A percentile compares a stretch with the other conserved stretches of the same genome.
Conservation (phyloP, 768 basidiomycete species). For the Suillus brevipes region DNA sequence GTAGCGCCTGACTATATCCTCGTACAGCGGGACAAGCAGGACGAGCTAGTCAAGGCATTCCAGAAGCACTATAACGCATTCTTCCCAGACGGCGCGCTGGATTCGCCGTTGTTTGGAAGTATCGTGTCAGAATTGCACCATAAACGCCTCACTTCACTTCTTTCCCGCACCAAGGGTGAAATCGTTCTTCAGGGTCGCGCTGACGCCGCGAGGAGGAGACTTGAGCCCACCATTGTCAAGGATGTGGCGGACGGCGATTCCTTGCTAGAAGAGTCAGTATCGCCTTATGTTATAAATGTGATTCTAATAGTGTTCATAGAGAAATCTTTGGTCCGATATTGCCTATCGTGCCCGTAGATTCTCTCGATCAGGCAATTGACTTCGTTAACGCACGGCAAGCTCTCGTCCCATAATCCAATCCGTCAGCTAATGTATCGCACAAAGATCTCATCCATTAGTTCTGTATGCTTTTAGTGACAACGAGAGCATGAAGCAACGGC, state of each 20-base stretch:
- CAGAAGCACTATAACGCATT: slow-evolving; percentile 45
- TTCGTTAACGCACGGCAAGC: slow-evolving; percentile 54
- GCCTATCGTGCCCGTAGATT: slow-evolving; percentile 59
- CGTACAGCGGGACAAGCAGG: slow-evolving; percentile 41
- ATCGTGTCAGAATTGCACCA: slow-evolving; percentile 59
- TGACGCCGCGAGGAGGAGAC: slow-evolving; percentile 38
- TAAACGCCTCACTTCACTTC: slow-evolving; percentile 50
- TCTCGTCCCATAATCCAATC: background rate
- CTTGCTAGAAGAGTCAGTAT: slow-evolving; percentile 56
- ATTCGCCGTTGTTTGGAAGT: slow-evolving; percentile 43
- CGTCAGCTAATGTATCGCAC: background rate
- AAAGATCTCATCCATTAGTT: slow-evolving; percentile 58
- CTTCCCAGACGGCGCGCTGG: slow-evolving; percentile 53
- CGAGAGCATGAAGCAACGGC: slow-evolving; percentile 36
- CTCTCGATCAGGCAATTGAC: slow-evolving; percentile 53
- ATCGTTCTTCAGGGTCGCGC: slow-evolving; percentile 45
- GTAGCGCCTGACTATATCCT: slow-evolving; percentile 48
- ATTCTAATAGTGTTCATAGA: slow-evolving; percentile 32
- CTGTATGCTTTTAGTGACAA: slow-evolving; percentile 64
- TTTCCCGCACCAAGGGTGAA: slow-evolving; percentile 56
- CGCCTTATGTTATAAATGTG: background rate
- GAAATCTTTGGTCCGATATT: slow-evolving; percentile 77
- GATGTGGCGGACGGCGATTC: slow-evolving; percentile 55
- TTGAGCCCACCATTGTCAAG: slow-evolving; percentile 63
- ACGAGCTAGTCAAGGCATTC: slow-evolving; percentile 46